Conservation (phyloP, 208 protist species). For the Wallacemonas collosoma region DNA sequence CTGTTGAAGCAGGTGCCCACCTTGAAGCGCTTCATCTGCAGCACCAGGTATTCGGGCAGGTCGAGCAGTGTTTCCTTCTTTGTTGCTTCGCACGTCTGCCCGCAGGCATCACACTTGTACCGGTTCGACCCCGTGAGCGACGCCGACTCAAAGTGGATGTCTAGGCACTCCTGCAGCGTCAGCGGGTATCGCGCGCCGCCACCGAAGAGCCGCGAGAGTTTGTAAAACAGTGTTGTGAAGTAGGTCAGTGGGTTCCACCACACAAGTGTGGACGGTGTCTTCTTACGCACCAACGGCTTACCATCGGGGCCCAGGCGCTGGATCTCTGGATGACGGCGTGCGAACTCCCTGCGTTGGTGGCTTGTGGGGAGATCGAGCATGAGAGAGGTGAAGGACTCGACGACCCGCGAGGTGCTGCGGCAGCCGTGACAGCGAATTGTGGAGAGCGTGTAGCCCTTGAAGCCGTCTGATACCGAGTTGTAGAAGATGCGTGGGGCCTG, state of each 20-base stretch:
- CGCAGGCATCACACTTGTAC: conserved; percentile 84
- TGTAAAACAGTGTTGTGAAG: conserved; percentile 30
- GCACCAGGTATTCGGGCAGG: conserved; percentile 80
- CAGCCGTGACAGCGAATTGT: conserved; percentile 78
- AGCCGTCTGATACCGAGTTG: conserved; percentile 75
- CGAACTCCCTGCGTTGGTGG: conserved; percentile 53
- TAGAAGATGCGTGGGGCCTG: conserved; percentile 50
- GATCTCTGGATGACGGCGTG: conserved; percentile 50
- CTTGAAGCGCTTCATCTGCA: conserved; percentile 91
- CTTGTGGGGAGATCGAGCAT: conserved; percentile 69
- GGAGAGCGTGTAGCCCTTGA: conserved; percentile 78
- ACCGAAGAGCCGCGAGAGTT: background rate
- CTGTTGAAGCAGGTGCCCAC: conserved; percentile 65
- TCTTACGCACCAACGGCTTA: conserved; percentile 28
- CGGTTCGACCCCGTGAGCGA: conserved; percentile 66
- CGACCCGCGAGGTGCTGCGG: conserved; percentile 50
- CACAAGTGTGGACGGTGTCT: conserved; percentile 22
- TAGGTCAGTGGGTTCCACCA: conserved; percentile 71
- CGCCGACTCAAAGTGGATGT: conserved; percentile 83
- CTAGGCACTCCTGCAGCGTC: conserved; percentile 87
- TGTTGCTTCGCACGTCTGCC: conserved; percentile 64
- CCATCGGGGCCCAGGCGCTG: conserved; percentile 33
- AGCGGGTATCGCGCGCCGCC: conserved; percentile 45
- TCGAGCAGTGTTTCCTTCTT: conserved; percentile 70
- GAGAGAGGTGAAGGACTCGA: conserved; percentile 77